Percentiles rank a stretch among this genome's conserved stretches.
phyloP scores from a whole-genome alignment of 805 yeast species.

The Millerozyma miso region DNA sequence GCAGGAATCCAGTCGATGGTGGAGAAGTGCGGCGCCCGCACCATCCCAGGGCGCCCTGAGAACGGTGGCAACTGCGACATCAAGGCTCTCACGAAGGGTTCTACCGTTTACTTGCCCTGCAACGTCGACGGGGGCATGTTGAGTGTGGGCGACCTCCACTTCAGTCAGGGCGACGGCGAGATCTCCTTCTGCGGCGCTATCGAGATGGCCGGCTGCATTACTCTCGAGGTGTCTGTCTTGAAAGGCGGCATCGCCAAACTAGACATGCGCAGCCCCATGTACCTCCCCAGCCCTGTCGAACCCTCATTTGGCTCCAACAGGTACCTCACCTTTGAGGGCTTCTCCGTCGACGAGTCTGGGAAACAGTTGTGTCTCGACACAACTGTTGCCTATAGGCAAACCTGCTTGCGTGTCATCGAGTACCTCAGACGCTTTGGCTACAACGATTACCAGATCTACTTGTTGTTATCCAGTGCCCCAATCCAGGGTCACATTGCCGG shows the following conservation, averaged over 20 bases:
- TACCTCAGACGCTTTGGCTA: slow-evolving; percentile 48
- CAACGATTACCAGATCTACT: slow-evolving; percentile 47
- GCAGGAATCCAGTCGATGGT: slow-evolving; percentile 23
- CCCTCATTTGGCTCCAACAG: slow-evolving; percentile 46
- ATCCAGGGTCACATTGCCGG: slow-evolving; percentile 51
- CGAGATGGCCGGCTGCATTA: slow-evolving; percentile 48
- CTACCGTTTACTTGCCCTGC: slow-evolving; percentile 46
- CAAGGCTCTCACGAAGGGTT: slow-evolving; percentile 46
- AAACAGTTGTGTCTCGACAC: slow-evolving; percentile 43
- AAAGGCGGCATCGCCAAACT: slow-evolving; percentile 40
- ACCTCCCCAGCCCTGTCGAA: slow-evolving; percentile 46
- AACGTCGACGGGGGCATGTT: slow-evolving; percentile 45
- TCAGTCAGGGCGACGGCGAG: slow-evolving; percentile 53
- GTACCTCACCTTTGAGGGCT: slow-evolving; percentile 50
- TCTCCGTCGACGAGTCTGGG: slow-evolving; percentile 48
- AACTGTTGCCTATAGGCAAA: slow-evolving; percentile 48
- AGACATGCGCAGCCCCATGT: slow-evolving; percentile 43
- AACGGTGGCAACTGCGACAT: slow-evolving; percentile 54
- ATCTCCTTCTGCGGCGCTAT: slow-evolving; percentile 53
- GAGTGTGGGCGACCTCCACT: slow-evolving; percentile 47
- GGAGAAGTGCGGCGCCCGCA: slow-evolving; percentile 45
- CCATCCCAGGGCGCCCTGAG: slow-evolving; percentile 52
- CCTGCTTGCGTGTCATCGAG: slow-evolving; percentile 47
- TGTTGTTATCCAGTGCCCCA: slow-evolving; percentile 45
- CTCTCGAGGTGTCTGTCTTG: slow-evolving; percentile 37